A percentile compares a stretch with the other conserved stretches of the same genome.
phyloP scores from a whole-genome alignment of 2,329 filamentous ascomycete genomes.

The Claviceps fusiformis region DNA sequence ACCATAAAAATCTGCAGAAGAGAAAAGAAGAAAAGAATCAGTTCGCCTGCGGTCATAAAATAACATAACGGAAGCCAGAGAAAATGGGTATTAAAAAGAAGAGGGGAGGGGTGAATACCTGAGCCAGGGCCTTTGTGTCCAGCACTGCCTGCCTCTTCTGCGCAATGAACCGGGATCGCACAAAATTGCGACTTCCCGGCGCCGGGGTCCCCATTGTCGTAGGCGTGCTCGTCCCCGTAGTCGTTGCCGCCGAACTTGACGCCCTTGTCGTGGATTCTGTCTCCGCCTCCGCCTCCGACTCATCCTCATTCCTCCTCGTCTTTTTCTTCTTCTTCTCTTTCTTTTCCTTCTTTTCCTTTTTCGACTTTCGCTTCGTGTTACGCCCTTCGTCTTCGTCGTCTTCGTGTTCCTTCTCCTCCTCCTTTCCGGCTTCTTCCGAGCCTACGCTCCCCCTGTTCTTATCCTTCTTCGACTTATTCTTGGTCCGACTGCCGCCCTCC shows the following conservation, averaged over 20 bases:
- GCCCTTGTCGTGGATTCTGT: constrained; percentile 10
- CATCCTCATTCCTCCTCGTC: constrained; percentile 31
- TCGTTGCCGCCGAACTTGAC: constrained; percentile 16
- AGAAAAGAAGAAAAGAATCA: background rate
- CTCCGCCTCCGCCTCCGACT: constrained; percentile 24
- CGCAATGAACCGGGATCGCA: constrained; percentile 71
- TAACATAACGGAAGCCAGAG: background rate
- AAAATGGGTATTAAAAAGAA: background rate
- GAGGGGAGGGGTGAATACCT: constrained; percentile 39
- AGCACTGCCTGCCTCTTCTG: constrained; percentile 76
- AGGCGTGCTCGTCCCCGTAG: constrained; percentile 24
- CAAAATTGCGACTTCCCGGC: constrained; percentile 51
- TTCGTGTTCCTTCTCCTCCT: background rate
- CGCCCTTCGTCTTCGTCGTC: constrained; percentile 26
- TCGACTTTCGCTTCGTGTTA: constrained; percentile 22
- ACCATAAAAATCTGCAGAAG: constrained; percentile 52
- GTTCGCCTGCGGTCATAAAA: background rate
- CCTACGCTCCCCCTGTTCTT: constrained; percentile 18
- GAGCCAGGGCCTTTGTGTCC: constrained; percentile 71
- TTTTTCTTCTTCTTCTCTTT: constrained; percentile 25
- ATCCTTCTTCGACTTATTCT: constrained; percentile 28
- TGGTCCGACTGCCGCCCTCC: constrained; percentile 23
- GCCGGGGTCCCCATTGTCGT: constrained; percentile 30
- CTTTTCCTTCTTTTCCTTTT: constrained; percentile 28
- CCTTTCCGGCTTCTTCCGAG: constrained; percentile 5